phyloP scores from a whole-genome alignment of 2,329 filamentous ascomycete species.

The Pseudonectria buxi region DNA sequence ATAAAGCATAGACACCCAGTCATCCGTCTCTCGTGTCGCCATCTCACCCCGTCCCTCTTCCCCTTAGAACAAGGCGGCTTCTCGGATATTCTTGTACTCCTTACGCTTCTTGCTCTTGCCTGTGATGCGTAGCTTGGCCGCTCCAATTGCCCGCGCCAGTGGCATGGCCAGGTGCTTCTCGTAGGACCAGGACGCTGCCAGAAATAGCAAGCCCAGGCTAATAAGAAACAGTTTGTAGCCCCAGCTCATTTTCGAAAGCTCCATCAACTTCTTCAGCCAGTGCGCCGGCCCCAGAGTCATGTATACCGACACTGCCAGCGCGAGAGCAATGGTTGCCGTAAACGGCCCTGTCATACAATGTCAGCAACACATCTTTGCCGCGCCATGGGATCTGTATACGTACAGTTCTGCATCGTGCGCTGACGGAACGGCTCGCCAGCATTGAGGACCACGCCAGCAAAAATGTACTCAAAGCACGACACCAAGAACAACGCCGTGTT shows the following conservation, averaged over 20 bases:
- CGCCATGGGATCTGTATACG: conserved; percentile 26
- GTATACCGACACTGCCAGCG: conserved; percentile 63
- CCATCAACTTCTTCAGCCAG: conserved; percentile 70
- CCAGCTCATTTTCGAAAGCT: conserved; percentile 69
- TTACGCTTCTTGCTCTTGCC: conserved; percentile 70
- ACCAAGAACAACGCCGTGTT: conserved; percentile 87
- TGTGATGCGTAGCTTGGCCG: conserved; percentile 49
- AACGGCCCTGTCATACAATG: conserved; percentile 61
- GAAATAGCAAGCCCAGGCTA: conserved; percentile 60
- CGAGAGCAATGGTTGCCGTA: conserved; percentile 64
- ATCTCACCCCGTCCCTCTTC: neutral
- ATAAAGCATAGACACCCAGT: no score
- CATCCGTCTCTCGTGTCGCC: no score
- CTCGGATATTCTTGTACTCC: conserved; percentile 74
- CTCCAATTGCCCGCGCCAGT: conserved; percentile 62
- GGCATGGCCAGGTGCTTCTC: conserved; percentile 66
- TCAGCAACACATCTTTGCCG: neutral
- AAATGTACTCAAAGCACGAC: conserved; percentile 91
- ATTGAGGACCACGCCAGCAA: conserved; percentile 81
- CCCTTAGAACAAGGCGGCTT: conserved; percentile 36
- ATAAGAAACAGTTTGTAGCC: conserved; percentile 70
- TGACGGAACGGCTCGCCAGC: conserved; percentile 89
- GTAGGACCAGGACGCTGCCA: conserved; percentile 61
- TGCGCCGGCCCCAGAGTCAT: conserved; percentile 71
- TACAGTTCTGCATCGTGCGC: conserved; percentile 70